Percentiles rank a stretch among this genome's conserved stretches.
These are phyloP conservation scores for Eimeria necatrix DNA, from an alignment of 169 alveolate genomes.

Conservation along the genomic window DNA sequence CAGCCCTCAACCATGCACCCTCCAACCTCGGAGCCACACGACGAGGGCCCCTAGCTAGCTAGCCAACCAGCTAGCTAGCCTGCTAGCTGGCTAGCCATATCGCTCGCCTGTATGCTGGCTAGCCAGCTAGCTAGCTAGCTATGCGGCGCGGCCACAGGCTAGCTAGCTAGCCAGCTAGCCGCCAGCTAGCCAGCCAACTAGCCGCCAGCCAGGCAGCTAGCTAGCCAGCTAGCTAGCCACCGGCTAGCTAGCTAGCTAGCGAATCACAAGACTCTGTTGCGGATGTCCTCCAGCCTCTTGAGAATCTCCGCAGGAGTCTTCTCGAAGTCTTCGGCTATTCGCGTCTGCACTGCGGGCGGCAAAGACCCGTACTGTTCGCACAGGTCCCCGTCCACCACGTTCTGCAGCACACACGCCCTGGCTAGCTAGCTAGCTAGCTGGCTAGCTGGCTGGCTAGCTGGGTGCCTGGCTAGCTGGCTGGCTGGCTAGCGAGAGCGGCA, in stretches of 20 bases:
- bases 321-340: constrained; percentile 95
- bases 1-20: too few relatives aligned
- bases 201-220: not conserved
- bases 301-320: constrained; percentile 95
- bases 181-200: not conserved
- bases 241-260: not conserved
- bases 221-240: too few relatives aligned
- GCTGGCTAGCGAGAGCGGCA: not conserved
- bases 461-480: too few relatives aligned
- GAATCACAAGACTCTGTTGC: constrained; percentile 93
- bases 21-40: too few relatives aligned
- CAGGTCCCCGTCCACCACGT: constrained; percentile 97
- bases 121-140: not conserved
- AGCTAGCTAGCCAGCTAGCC: not conserved
- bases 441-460: not conserved
- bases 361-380: constrained; percentile 95
- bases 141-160: not conserved
- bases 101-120: not conserved
- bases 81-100: not conserved
- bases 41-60: too few relatives aligned
- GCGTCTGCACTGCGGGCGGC: constrained; percentile 90
- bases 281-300: constrained; percentile 96
- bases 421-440: not conserved
- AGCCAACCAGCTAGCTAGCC: not conserved
- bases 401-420: constrained; percentile 82